Base-by-base conservation (phyloP, 1,139 yeast species). In the Candida albicans region DNA sequence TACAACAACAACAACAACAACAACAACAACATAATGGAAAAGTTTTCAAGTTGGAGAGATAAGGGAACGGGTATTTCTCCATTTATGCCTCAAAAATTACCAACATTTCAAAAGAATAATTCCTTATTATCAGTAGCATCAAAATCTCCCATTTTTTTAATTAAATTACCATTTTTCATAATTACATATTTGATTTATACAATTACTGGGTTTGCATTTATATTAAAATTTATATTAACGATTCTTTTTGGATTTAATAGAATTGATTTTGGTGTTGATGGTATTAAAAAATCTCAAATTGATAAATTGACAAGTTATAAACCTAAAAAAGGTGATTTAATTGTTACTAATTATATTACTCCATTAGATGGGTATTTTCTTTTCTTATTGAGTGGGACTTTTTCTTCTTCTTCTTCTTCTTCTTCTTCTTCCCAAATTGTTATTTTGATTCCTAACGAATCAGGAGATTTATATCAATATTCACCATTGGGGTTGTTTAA, bases 31-130 rank as follows among this genome's bases (percentile, higher is more conserved):
- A 40, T n/a, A 14, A 84, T 85, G 95, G 95, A 85, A 61, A 84
- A 84, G 64, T 85, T 78, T 62, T 80, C 88, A 32, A 73, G 74
- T 48, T 86, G 84, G 80, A 76, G 91, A 60, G 95, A 86, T 56
- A 84, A 81, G 53, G 88, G 88, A 2, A 85, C 93, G 2, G 95
- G 95, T n/a, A 83, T 85, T 13, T 79, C 89, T 1, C 95, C 95
- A 2, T 86, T 85, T 51, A 70, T 82, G 67, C 89, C 90, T 0
- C 59, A 53, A 4, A 62, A 53, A 38, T 56, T 52, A 42, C 62
- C 62, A 14, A 39, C 37, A 7, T 43, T 39, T n/a, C 41, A 37
- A 10, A 40, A n/a, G n/a, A n/a, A 48, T 35, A 48, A 41, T 24
- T 24, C 35, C 14, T 8, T 24, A 7, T 25, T 44, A n/a, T 33